These are phyloP conservation scores for Trypanosoma boissoni DNA, from an alignment of 208 protist species.

Conservation along the genomic window DNA sequence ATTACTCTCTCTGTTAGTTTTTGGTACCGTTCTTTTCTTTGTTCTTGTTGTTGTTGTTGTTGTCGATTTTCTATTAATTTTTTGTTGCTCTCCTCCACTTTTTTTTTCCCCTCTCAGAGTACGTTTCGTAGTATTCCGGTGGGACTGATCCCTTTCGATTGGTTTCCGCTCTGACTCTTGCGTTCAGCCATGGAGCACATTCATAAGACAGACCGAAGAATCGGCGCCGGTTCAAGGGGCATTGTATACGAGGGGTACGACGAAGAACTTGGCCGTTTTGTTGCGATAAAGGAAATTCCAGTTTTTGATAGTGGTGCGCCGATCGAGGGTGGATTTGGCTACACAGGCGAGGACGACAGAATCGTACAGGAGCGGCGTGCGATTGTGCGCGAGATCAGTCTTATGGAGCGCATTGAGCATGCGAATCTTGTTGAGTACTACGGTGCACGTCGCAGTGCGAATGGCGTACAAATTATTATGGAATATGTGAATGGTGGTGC, in stretches of 20 bases:
- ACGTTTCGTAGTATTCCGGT: no score
- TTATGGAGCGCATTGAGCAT: conserved; percentile 73
- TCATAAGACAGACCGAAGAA: conserved; percentile 65
- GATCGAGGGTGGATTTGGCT: neutral
- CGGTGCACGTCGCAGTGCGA: conserved; percentile 58
- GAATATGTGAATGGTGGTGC: conserved; percentile 86
- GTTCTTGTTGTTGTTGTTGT: no score
- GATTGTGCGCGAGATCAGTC: conserved; percentile 70
- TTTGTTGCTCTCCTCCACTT: no score
- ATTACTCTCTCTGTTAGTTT: no score
- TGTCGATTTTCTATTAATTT: no score
- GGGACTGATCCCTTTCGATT: neutral
- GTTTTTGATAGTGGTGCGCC: conserved; percentile 38
- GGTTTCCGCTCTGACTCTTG: neutral
- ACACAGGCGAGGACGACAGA: conserved; percentile 9
- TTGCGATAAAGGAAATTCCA: conserved; percentile 86
- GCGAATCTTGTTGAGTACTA: conserved; percentile 82
- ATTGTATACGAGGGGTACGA: conserved; percentile 86
- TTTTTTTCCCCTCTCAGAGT: no score
- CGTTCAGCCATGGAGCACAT: conserved; percentile 35
- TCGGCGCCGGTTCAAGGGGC: conserved; percentile 73
- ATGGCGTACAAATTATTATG: conserved; percentile 87
- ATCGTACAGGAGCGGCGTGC: conserved; percentile 24
- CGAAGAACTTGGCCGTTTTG: conserved; percentile 70
- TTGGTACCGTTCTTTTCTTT: no score